Conservation (phyloP, 306 rosid species). For the Rubus idaeus region DNA sequence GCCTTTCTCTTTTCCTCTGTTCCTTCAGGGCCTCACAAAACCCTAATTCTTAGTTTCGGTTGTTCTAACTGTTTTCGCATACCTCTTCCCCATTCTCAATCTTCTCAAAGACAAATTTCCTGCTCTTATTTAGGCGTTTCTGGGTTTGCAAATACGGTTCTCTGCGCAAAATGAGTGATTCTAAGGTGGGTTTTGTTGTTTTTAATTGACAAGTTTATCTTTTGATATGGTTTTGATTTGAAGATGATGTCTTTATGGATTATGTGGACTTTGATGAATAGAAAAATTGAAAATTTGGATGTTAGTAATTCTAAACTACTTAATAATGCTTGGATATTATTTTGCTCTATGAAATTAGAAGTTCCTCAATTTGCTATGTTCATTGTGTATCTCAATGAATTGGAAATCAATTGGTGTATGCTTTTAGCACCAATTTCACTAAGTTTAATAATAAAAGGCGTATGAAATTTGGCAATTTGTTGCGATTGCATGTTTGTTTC, state of each 20-base stretch:
- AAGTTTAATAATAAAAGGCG: background rate
- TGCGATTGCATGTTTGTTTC: too few species aligned
- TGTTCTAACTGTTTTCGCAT: slow-evolving; percentile 35
- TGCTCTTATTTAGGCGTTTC: slow-evolving; percentile 18
- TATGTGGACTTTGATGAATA: background rate
- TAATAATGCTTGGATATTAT: background rate
- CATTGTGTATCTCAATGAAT: background rate
- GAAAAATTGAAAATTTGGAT: background rate
- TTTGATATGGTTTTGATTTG: background rate
- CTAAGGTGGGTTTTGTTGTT: slow-evolving; percentile 49
- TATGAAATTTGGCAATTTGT: background rate
- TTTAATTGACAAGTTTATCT: background rate
- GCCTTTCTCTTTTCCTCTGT: slow-evolving; percentile 38
- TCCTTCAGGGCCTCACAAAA: slow-evolving; percentile 71
- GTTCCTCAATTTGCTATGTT: background rate
- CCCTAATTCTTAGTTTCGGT: slow-evolving; percentile 60
- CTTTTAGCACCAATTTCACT: background rate
- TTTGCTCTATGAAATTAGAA: background rate
- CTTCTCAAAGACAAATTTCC: slow-evolving; percentile 17
- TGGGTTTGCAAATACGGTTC: slow-evolving; percentile 31
- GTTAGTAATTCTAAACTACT: background rate
- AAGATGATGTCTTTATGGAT: background rate
- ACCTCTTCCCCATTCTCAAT: slow-evolving; percentile 29
- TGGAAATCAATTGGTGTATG: background rate
- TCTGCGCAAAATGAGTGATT: slow-evolving; percentile 50